These are phyloP conservation scores for Alternaria brassicae DNA, from an alignment of 2,329 filamentous ascomycete species.

Conservation along the genomic window DNA sequence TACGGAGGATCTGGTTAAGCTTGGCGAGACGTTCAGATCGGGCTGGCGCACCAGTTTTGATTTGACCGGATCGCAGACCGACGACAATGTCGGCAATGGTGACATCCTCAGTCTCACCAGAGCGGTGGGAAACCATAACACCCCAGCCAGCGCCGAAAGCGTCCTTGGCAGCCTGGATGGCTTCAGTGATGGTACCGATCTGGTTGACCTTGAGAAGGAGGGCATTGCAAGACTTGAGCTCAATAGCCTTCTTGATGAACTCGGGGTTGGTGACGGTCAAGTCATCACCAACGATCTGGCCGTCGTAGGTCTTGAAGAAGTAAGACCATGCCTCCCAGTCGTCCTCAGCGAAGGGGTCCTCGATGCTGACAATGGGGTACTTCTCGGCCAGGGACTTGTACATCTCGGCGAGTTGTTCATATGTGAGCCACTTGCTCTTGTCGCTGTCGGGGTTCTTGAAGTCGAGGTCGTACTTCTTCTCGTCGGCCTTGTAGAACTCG, in stretches of 20 bases:
- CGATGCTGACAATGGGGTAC: slow-evolving; percentile 98
- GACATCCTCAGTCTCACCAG: slow-evolving; percentile 99
- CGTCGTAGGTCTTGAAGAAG: slow-evolving; percentile 99
- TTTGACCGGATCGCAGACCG: slow-evolving; percentile 94
- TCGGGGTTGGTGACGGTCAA: slow-evolving; percentile 98
- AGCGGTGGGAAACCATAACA: slow-evolving; percentile 99
- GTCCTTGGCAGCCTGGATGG: slow-evolving; percentile 98
- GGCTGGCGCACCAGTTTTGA: slow-evolving; percentile 70
- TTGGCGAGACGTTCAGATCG: slow-evolving; percentile 98
- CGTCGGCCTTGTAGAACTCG: slow-evolving; percentile 97
- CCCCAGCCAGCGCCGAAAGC: slow-evolving; percentile 93
- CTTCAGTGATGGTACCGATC: slow-evolving; percentile 98
- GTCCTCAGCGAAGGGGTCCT: slow-evolving; percentile 99
- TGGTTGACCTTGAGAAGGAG: slow-evolving; percentile 99
- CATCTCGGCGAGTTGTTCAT: slow-evolving; percentile 92
- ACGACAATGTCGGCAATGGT: slow-evolving; percentile 98
- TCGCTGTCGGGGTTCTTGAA: slow-evolving; percentile 99
- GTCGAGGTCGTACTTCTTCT: slow-evolving; percentile 99
- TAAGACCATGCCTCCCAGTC: slow-evolving; percentile 99
- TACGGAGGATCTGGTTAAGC: slow-evolving; percentile 99
- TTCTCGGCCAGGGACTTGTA: slow-evolving; percentile 89
- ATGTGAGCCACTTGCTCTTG: slow-evolving; percentile 96
- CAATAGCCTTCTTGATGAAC: slow-evolving; percentile 99
- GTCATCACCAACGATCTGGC: slow-evolving; percentile 98
- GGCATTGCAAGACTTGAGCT: slow-evolving; percentile 98